These are phyloP conservation scores for Yamadazyma paraphyllophila DNA, from an alignment of 805 yeast species.

Conservation along the genomic window DNA sequence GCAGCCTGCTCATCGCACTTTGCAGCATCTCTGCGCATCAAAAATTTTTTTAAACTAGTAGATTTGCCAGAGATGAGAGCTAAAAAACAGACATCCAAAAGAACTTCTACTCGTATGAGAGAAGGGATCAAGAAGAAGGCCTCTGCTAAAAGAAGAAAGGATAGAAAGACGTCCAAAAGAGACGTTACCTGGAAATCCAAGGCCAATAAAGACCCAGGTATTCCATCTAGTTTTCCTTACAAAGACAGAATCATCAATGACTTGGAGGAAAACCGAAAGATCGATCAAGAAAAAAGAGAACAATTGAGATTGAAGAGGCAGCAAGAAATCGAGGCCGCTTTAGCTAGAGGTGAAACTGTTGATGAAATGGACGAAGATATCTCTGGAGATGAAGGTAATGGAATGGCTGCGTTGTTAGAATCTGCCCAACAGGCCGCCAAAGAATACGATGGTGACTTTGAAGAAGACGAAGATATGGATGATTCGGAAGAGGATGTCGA, in stretches of 20 bases:
- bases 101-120: slow-evolving; percentile 88
- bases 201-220: slow-evolving; percentile 84
- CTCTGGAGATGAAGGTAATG: slow-evolving; percentile 41
- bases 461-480: slow-evolving; percentile 29
- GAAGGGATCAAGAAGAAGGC: slow-evolving; percentile 97
- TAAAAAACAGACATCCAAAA: slow-evolving; percentile 73
- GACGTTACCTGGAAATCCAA: slow-evolving; percentile 93
- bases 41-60: slow-evolving; percentile 3
- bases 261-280: slow-evolving; percentile 61
- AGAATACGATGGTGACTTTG: slow-evolving; percentile 60
- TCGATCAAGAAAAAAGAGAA: slow-evolving; percentile 54
- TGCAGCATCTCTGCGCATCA: slow-evolving; percentile 9
- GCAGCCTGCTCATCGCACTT: slow-evolving; percentile 5
- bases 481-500: slow-evolving; percentile 40
- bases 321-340: slow-evolving; percentile 44
- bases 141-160: slow-evolving; percentile 85
- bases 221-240: slow-evolving; percentile 93
- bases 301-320: slow-evolving; percentile 48
- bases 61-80: slow-evolving; percentile 37
- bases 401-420: slow-evolving; percentile 80
- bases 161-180: slow-evolving; percentile 76
- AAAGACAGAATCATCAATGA: slow-evolving; percentile 77
- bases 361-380: slow-evolving; percentile 37
- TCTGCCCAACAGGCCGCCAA: slow-evolving; percentile 89
- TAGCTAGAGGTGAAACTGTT: slow-evolving; percentile 36